These are phyloP conservation scores for Begonia peltatifolia DNA, from an alignment of 306 rosid species.

Conservation along the genomic window DNA sequence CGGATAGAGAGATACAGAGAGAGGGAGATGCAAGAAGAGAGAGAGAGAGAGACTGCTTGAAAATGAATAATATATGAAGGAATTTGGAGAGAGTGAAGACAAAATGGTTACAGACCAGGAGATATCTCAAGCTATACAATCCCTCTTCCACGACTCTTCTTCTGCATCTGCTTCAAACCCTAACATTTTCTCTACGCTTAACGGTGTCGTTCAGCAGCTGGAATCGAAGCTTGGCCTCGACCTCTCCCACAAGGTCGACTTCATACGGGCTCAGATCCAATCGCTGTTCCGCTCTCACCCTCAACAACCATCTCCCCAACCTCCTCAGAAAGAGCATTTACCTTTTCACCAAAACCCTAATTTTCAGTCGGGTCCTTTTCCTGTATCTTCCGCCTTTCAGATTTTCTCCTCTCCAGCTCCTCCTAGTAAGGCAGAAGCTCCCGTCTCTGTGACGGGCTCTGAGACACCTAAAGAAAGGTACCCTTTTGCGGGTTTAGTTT, in stretches of 20 bases:
- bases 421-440: slow-evolving; percentile 15
- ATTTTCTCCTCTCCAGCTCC: slow-evolving; percentile 20
- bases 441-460: slow-evolving; percentile 11
- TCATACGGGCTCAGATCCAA: slow-evolving; percentile 51
- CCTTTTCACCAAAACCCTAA: slow-evolving; percentile 52
- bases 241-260: slow-evolving; percentile 55
- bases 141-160: slow-evolving; percentile 25
- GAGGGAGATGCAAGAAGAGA: slow-evolving; percentile 6
- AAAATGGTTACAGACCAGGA: slow-evolving; percentile 60
- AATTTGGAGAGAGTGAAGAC: slow-evolving; percentile 10
- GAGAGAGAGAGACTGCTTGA: slow-evolving; percentile 16
- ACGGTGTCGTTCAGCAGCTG: slow-evolving; percentile 49
- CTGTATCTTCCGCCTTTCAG: slow-evolving; percentile 27
- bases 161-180: slow-evolving; percentile 21
- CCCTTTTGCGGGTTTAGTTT: slow-evolving; percentile 1
- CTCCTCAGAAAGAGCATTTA: slow-evolving; percentile 33
- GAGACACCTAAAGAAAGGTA: slow-evolving; percentile 50
- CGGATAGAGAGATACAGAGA: slow-evolving; percentile 14
- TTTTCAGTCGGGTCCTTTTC: slow-evolving; percentile 21
- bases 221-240: slow-evolving; percentile 51
- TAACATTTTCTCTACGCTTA: slow-evolving; percentile 27
- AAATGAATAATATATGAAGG: slow-evolving; percentile 9
- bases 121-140: slow-evolving; percentile 42
- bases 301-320: slow-evolving; percentile 8
- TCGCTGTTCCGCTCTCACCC: slow-evolving; percentile 29